A percentile compares a stretch with the other conserved stretches of the same genome.
Conservation (phyloP, 2,329 filamentous ascomycete genomes). For the Lasiodiplodia hormozganensis region DNA sequence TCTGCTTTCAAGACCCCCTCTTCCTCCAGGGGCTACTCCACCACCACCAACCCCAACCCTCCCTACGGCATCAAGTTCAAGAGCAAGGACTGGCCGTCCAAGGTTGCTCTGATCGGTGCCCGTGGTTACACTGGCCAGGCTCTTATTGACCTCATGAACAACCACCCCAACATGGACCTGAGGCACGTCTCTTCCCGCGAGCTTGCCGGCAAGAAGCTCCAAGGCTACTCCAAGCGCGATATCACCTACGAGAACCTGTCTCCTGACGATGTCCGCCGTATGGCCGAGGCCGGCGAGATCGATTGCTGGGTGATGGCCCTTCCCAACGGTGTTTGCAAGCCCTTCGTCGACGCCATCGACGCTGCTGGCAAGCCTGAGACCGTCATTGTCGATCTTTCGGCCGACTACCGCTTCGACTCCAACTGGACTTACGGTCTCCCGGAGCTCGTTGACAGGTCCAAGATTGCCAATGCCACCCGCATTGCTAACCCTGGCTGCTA, state of each 20-base stretch:
- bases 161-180: slow-evolving; percentile 88
- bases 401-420: slow-evolving; percentile 89
- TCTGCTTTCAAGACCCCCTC: slow-evolving; percentile 14
- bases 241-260: slow-evolving; percentile 91
- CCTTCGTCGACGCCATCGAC: slow-evolving; percentile 88
- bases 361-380: slow-evolving; percentile 69
- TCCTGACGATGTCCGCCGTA: slow-evolving; percentile 82
- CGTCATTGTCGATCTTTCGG: slow-evolving; percentile 91
- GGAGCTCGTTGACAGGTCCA: slow-evolving; percentile 78
- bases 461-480: slow-evolving; percentile 78
- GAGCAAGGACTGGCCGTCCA: slow-evolving; percentile 78
- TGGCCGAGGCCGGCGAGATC: slow-evolving; percentile 83
- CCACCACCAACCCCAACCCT: slow-evolving; percentile 84
- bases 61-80: slow-evolving; percentile 88
- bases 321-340: slow-evolving; percentile 93
- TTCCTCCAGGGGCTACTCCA: slow-evolving; percentile 61
- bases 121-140: slow-evolving; percentile 95
- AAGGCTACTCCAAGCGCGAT: slow-evolving; percentile 89
- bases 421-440: slow-evolving; percentile 90
- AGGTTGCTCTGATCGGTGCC: slow-evolving; percentile 86
- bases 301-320: slow-evolving; percentile 99
- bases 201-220: slow-evolving; percentile 81
- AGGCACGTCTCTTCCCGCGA: slow-evolving; percentile 93
- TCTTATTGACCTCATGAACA: slow-evolving; percentile 83
- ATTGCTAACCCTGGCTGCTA: slow-evolving; percentile 97